Base-by-base conservation (phyloP, 495 filamentous ascomycete species). In the Evernia prunastri region DNA sequence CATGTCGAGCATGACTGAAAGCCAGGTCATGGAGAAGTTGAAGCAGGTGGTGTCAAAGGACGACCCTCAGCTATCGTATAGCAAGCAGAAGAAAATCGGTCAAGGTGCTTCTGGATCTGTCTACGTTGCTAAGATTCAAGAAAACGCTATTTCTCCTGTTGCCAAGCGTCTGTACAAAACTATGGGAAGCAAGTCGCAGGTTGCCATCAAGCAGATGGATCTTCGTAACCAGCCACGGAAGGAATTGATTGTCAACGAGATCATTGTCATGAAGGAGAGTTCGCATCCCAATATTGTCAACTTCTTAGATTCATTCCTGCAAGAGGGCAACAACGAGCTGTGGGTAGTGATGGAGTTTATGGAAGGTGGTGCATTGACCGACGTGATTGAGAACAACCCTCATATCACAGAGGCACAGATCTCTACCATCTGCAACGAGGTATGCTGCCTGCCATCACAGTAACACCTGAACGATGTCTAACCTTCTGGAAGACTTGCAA, bases 301-400 rank as follows among this genome's bases (percentile, higher is more conserved):
- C 76, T 98, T 96, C 79, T 80, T 98, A 35, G 94, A 98, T 72
- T 92, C 94, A 0, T 98, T 97, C 81, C 78, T 98, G 70, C 89
- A 92, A 68, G 94, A 96, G 69, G 89, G 90, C 70, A 91, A 88
- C 73, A 84, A 87, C 65, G 95, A 98, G 73, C 82, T 98, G 35
- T 98, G 94, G 94, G 92, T 98, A 27, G 94, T 98, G 39, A 96
- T 98, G 95, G 94, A 98, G 76, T 98, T 94, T 71, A 97, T 98
- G 95, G 94, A 97, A 75, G 94, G 94, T 65, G 94, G 94, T 73
- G 91, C 94, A 56, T 77, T 98, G 72, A 98, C 95, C 1, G 95
- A 98, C 81, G 92, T 98, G 59, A 97, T 97, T 76, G 95, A 97
- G 72, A 96, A 96, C 75, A 98, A 97, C 75, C 83, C 83, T 15